These are phyloP conservation scores for Ophiosphaerella herpotricha DNA, from an alignment of 2,329 filamentous ascomycete genomes.

Conservation along the genomic window DNA sequence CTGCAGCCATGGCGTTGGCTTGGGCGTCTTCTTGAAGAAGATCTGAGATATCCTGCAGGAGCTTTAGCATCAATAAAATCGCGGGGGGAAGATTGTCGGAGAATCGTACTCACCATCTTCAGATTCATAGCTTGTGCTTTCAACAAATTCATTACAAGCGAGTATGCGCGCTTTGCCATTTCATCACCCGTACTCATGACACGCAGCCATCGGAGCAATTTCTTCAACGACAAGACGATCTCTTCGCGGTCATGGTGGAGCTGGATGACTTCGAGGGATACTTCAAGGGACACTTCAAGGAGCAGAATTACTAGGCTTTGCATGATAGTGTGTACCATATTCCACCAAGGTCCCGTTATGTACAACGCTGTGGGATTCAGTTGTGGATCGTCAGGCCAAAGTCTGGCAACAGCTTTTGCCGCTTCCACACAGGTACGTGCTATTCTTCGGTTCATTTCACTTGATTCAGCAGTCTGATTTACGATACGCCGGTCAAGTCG, in stretches of 20 bases:
- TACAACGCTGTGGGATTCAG: conserved; percentile 16
- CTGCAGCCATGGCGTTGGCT: neutral
- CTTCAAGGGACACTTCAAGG: conserved; percentile 41
- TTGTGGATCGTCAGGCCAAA: conserved; percentile 35
- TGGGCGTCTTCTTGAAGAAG: conserved; percentile 18
- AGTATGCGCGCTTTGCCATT: conserved; percentile 39
- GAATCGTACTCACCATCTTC: conserved; percentile 12
- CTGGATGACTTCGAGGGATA: conserved; percentile 24
- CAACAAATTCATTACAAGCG: conserved; percentile 19
- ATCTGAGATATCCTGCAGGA: conserved; percentile 19
- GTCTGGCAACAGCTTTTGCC: conserved; percentile 37
- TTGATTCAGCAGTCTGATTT: conserved; percentile 35
- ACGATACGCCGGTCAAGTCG: conserved; percentile 37
- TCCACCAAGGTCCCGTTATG: conserved; percentile 8
- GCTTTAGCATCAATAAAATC: neutral
- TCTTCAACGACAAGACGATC: conserved; percentile 33
- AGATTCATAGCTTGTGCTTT: conserved; percentile 12
- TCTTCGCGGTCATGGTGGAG: conserved; percentile 25
- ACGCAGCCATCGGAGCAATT: conserved; percentile 41
- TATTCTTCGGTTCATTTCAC: conserved; percentile 36
- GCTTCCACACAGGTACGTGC: conserved; percentile 42
- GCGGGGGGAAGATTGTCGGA: neutral
- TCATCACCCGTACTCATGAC: conserved; percentile 34
- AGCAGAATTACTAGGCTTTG: conserved; percentile 46
- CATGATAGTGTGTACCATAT: conserved; percentile 31